Evolutionary conservation across 768 basidiomycete species (phyloP), one percentile per base, ranked within the genome.

Genomic region (Cantharellus anzutake): DNA sequence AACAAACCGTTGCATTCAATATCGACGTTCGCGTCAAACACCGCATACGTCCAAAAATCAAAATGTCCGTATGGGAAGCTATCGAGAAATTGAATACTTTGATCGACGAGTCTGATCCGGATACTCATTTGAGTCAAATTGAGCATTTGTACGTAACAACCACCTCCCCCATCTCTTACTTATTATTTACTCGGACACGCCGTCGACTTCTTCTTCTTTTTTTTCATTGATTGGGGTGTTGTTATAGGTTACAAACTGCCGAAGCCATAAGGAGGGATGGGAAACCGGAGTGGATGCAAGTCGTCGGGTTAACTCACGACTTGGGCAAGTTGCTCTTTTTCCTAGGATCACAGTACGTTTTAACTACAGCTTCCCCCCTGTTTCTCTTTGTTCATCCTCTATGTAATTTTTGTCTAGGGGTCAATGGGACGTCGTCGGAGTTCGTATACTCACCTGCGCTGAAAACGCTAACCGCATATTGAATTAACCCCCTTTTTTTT

Each of bases 371-470:
- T 11, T 52, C 34, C 37, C 37, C 38, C 48, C 56, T 29, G 40
- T 48, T 2, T 63, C 56, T 29, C 35, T 20, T 5, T 61, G 42
- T 55, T 60, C 5, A 56, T 39, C 11, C 41, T 4, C 56, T 29
- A 14, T 2, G 35, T 52, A 16, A 57, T 56, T 53, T 65, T 62
- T 35, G 62, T 66, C 4, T 65, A 75, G 66, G 57, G 90, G 90
- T 3, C 90, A 93, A 71, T 94, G 91, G 91, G 90, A 91, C 63
- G 90, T 93, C 56, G 91, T 94, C 37, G 91, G 90, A 56, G 85
- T 85, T 70, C 66, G 75, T 75, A 4, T 44, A 50, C 20, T 29
- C 20, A 29, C 20, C 20, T 29, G 20, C 20, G 20, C 20, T 29
- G 20, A 29, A 29, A 29, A 29, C 20, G 20, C 20, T 29, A 29